A percentile compares a stretch with the other conserved stretches of the same genome.
Conservation (phyloP, 2,329 filamentous ascomycete species). For the Chrysoporthe cubensis region DNA sequence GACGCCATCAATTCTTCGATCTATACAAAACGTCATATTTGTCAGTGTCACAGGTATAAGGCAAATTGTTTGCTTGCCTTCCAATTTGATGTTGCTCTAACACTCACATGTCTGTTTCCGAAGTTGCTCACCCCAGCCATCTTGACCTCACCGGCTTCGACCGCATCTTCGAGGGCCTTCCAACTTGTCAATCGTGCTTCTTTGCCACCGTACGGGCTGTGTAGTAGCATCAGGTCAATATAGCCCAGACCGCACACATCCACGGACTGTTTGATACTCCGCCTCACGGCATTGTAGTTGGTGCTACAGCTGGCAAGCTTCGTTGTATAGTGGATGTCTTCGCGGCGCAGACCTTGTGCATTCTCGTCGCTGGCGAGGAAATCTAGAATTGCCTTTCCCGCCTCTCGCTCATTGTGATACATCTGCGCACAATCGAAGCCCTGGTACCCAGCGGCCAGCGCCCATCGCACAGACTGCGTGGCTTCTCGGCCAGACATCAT, state of each 20-base stretch:
- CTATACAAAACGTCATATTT: slow-evolving; percentile 38
- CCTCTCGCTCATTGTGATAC: slow-evolving; percentile 71
- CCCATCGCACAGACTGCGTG: slow-evolving; percentile 59
- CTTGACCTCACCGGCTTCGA: slow-evolving; percentile 70
- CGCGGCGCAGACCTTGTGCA: slow-evolving; percentile 57
- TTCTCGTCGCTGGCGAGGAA: slow-evolving; percentile 54
- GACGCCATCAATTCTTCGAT: slow-evolving; percentile 70
- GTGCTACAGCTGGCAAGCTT: slow-evolving; percentile 71
- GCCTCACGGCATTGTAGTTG: slow-evolving; percentile 69
- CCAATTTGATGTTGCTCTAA: too few relatives aligned
- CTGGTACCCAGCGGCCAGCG: slow-evolving; percentile 56
- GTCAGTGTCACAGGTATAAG: slow-evolving; percentile 14
- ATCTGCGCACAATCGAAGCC: slow-evolving; percentile 59
- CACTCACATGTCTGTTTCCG: slow-evolving; percentile 70
- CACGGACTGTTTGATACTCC: slow-evolving; percentile 68
- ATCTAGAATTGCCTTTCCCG: slow-evolving; percentile 65
- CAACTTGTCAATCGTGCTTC: slow-evolving; percentile 72
- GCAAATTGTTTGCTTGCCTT: background rate
- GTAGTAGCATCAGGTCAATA: slow-evolving; percentile 79
- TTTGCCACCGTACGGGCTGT: slow-evolving; percentile 77
- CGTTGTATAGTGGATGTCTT: slow-evolving; percentile 79
- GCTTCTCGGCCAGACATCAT: slow-evolving; percentile 68
- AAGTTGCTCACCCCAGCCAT: slow-evolving; percentile 80
- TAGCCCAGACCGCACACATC: slow-evolving; percentile 71
- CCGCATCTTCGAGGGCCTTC: slow-evolving; percentile 76